phyloP scores from a whole-genome alignment of 371 early-diverging fungal species.

The Mortierella sp. region DNA sequence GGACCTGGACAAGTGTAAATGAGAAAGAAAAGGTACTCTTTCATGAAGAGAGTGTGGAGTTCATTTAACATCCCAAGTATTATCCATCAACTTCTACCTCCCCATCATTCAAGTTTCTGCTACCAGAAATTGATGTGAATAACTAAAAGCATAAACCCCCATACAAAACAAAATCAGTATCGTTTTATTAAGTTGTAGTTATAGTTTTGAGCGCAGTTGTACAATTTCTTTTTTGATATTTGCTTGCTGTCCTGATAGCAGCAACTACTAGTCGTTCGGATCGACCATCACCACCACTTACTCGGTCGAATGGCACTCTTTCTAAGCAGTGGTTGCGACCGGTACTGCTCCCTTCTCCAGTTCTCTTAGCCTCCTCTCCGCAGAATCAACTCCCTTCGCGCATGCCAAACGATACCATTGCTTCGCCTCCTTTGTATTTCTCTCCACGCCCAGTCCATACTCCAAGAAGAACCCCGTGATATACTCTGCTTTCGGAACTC shows the following conservation, averaged over 20 bases:
- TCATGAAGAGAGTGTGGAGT: background rate
- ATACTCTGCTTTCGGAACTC: slow-evolving; percentile 53
- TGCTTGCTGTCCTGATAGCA: background rate
- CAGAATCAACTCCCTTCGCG: slow-evolving; percentile 52
- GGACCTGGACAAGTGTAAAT: too few relatives aligned
- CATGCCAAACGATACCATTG: slow-evolving; percentile 54
- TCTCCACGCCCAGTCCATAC: slow-evolving; percentile 42
- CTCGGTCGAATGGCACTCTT: background rate
- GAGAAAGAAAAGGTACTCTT: too few relatives aligned
- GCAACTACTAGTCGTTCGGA: background rate
- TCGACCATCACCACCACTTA: background rate
- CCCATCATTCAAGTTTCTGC: background rate
- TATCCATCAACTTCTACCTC: background rate
- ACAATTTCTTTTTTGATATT: background rate
- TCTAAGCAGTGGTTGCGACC: background rate
- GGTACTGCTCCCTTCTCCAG: slow-evolving; percentile 19
- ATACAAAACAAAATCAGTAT: background rate
- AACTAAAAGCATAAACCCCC: background rate
- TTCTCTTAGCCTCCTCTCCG: slow-evolving; percentile 39
- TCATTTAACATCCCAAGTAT: background rate
- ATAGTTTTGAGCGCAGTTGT: too few relatives aligned
- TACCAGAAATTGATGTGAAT: background rate
- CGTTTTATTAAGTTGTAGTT: background rate
- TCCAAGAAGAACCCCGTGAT: slow-evolving; percentile 55
- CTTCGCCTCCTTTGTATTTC: slow-evolving; percentile 33